These are phyloP conservation scores for Eucalyptus curtisii DNA, from an alignment of 345 rosid genomes.

Conservation along the genomic window DNA sequence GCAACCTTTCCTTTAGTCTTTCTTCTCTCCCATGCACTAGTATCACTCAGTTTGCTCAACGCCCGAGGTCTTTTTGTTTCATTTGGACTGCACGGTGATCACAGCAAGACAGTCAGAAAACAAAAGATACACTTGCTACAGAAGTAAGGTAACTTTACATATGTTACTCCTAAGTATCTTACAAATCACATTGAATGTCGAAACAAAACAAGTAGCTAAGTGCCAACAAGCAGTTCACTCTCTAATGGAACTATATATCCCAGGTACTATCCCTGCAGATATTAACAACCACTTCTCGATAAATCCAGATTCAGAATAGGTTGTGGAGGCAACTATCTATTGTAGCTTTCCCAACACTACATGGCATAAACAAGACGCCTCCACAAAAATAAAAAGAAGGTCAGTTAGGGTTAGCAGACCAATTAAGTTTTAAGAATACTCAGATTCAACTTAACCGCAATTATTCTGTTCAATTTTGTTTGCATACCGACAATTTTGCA, in stretches of 20 bases:
- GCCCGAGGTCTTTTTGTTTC: slow-evolving; percentile 69
- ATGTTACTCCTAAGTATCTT: not conserved
- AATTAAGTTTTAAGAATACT: not conserved
- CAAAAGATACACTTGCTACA: not conserved
- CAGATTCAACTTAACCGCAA: not conserved
- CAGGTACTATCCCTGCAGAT: not conserved
- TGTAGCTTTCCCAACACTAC: not conserved
- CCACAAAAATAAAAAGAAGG: not conserved
- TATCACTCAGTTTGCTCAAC: slow-evolving; percentile 80
- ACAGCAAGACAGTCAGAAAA: not conserved
- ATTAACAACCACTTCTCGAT: not conserved
- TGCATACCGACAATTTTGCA: not conserved
- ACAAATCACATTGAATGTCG: not conserved
- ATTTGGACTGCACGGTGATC: slow-evolving; percentile 48
- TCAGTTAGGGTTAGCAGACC: not conserved
- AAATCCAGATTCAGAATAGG: not conserved
- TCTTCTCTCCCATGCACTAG: slow-evolving; percentile 77
- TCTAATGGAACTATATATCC: not conserved
- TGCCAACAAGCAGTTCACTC: not conserved
- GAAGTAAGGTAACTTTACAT: not conserved
- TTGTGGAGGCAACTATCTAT: not conserved
- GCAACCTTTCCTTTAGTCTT: slow-evolving; percentile 95
- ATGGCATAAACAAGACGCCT: not conserved
- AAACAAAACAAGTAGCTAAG: not conserved
- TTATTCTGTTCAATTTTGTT: not conserved